These are phyloP conservation scores for Malus fusca DNA, from an alignment of 306 rosid species.

Conservation along the genomic window DNA sequence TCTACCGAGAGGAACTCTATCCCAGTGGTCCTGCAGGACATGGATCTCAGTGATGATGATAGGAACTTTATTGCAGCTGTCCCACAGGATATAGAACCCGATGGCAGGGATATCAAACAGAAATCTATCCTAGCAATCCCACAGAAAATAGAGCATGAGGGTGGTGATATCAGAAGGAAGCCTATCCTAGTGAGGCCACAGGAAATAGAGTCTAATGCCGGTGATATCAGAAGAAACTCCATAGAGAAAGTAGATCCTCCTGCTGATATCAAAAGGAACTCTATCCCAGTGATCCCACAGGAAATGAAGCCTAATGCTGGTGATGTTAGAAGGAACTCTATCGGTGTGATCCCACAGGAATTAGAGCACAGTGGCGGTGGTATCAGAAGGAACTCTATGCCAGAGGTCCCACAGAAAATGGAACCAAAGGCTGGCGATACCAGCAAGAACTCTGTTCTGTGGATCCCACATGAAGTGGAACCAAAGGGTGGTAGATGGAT, in stretches of 20 bases:
- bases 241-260: neutral
- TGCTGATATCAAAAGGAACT: neutral
- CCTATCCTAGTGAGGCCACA: neutral
- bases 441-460: neutral
- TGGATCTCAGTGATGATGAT: neutral
- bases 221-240: neutral
- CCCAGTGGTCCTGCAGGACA: neutral
- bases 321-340: conserved; percentile 12
- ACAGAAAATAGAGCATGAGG: neutral
- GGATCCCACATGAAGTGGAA: neutral
- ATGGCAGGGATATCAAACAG: neutral
- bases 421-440: neutral
- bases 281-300: neutral
- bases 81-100: neutral
- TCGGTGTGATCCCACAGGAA: neutral
- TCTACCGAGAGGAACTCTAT: neutral
- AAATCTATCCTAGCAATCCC: neutral
- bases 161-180: neutral
- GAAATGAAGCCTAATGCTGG: neutral
- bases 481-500: conserved; percentile 14
- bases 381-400: neutral
- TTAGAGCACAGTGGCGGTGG: neutral
- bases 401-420: neutral
- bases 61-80: neutral
- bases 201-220: neutral